phyloP scores from a whole-genome alignment of 805 yeast species.

The Yarrowia alimentaria region DNA sequence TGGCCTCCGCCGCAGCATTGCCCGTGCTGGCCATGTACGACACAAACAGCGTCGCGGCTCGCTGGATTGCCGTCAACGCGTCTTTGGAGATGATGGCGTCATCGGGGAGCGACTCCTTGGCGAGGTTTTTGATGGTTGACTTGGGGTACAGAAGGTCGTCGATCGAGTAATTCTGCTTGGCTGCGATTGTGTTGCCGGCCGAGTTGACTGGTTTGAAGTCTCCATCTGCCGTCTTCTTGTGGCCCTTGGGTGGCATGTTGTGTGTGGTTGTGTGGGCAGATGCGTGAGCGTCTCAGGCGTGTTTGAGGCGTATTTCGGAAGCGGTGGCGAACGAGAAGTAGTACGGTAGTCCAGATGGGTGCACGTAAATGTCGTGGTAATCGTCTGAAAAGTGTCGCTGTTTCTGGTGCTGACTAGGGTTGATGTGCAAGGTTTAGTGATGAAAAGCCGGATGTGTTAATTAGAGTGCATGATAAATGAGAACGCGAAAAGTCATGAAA shows the following conservation, averaged over 20 bases:
- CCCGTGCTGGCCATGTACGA: conserved; percentile 17
- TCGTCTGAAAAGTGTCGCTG: too few relatives aligned
- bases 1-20: conserved; percentile 14
- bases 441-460: too few relatives aligned
- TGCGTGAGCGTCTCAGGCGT: too few relatives aligned
- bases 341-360: too few relatives aligned
- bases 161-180: conserved; percentile 14
- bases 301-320: too few relatives aligned
- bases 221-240: conserved; percentile 22
- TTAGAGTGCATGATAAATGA: too few relatives aligned
- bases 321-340: too few relatives aligned
- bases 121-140: conserved; percentile 22
- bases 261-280: neutral
- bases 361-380: too few relatives aligned
- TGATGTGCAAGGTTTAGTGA: too few relatives aligned
- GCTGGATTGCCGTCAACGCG: conserved; percentile 24
- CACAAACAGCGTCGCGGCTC: conserved; percentile 23
- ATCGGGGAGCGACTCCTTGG: conserved; percentile 18
- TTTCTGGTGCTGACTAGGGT: too few relatives aligned
- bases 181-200: conserved; percentile 17
- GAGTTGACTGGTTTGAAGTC: conserved; percentile 22
- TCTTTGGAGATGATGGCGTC: conserved; percentile 22
- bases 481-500: too few relatives aligned
- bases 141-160: conserved; percentile 22
- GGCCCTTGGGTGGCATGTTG: conserved; percentile 21